Conservation (phyloP, 1,284 basidiomycete species). For the Mycocalia duriaeana region DNA sequence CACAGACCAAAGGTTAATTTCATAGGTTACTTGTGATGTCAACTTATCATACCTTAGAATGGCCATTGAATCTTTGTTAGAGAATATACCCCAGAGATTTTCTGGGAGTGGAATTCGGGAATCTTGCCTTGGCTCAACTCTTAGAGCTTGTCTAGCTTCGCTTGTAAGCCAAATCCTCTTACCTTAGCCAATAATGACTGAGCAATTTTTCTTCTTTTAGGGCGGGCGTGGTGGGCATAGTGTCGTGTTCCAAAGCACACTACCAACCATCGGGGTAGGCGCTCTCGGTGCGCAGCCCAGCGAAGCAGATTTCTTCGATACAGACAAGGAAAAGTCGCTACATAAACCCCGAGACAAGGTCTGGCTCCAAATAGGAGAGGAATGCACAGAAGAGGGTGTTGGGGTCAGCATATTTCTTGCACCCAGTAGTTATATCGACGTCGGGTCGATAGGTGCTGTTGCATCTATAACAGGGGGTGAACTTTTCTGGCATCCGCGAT, state of each 20-base stretch:
- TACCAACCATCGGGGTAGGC: constrained; percentile 80
- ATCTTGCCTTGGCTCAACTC: constrained; percentile 76
- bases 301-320: constrained; percentile 78
- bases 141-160: constrained; percentile 70
- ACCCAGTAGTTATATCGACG: constrained; percentile 79
- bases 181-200: no score
- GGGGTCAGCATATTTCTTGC: constrained; percentile 90
- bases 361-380: constrained; percentile 84
- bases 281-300: constrained; percentile 49
- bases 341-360: constrained; percentile 73
- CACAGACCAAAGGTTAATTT: constrained; percentile 59
- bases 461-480: constrained; percentile 87
- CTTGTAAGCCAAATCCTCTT: no score
- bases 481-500: constrained; percentile 89
- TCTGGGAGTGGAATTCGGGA: constrained; percentile 44
- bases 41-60: constrained; percentile 32
- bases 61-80: constrained; percentile 61
- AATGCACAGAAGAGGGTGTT: constrained; percentile 86
- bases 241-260: constrained; percentile 74
- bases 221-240: constrained; percentile 83
- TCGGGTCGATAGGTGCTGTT: constrained; percentile 81
- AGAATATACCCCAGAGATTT: constrained; percentile 65
- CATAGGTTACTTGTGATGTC: not conserved
- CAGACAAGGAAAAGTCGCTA: constrained; percentile 83
- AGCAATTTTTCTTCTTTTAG: constrained; percentile 34